Percentiles rank a stretch among this genome's conserved stretches.
These are phyloP conservation scores for Caloboletus firmus DNA, from an alignment of 1,284 basidiomycete species.

Conservation along the genomic window DNA sequence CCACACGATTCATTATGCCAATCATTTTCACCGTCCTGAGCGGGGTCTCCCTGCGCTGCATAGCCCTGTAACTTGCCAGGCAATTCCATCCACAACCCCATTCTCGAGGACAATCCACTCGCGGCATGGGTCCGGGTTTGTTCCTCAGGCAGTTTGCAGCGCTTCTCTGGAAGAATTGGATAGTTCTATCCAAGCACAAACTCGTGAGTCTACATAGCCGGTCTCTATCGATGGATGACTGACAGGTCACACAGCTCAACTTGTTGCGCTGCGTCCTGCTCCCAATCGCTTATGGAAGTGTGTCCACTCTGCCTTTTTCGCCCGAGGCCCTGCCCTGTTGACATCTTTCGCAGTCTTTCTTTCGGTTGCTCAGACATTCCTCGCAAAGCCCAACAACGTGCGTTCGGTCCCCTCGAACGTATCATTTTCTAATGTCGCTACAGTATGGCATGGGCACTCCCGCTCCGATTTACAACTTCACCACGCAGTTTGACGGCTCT, in stretches of 20 bases:
- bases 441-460: slow-evolving; percentile 68
- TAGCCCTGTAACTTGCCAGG: background rate
- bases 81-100: background rate
- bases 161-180: slow-evolving; percentile 76
- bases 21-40: background rate
- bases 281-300: slow-evolving; percentile 62
- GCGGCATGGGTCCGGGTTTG: slow-evolving; percentile 16
- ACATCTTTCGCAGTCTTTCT: slow-evolving; percentile 48
- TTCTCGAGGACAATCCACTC: background rate
- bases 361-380: slow-evolving; percentile 59
- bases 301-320: background rate
- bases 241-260: slow-evolving; percentile 48
- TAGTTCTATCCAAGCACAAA: slow-evolving; percentile 61
- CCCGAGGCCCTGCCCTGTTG: background rate
- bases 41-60: background rate
- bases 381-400: slow-evolving; percentile 46
- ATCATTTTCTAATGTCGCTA: slow-evolving; percentile 6
- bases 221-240: slow-evolving; percentile 1
- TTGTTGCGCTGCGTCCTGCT: slow-evolving; percentile 64
- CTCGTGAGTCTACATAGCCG: slow-evolving; percentile 46
- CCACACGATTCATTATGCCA: slow-evolving; percentile 9
- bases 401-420: slow-evolving; percentile 3
- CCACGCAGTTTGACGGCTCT: slow-evolving; percentile 51
- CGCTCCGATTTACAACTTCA: slow-evolving; percentile 49
- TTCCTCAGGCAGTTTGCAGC: slow-evolving; percentile 65